phyloP scores from a whole-genome alignment of 306 rosid species.

The Lablab purpureus region DNA sequence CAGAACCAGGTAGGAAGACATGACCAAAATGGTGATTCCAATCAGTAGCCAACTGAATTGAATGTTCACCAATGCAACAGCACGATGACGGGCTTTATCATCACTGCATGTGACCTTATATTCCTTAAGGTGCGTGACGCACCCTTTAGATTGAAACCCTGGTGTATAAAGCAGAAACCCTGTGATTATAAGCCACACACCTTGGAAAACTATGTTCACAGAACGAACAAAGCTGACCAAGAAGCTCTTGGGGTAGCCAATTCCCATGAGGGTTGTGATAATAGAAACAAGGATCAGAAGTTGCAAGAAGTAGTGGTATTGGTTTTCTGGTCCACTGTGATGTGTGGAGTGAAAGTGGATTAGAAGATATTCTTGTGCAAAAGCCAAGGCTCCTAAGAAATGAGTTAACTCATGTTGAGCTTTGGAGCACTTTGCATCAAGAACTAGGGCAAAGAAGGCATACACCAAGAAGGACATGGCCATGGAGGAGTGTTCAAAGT shows the following conservation, averaged over 20 bases:
- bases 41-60: conserved; percentile 75
- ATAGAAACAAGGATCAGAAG: conserved; percentile 55
- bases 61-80: conserved; percentile 66
- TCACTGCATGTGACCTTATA: conserved; percentile 57
- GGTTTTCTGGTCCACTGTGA: conserved; percentile 80
- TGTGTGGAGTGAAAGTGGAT: conserved; percentile 74
- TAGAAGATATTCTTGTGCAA: conserved; percentile 70
- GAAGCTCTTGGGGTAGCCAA: conserved; percentile 64
- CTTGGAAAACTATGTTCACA: conserved; percentile 63
- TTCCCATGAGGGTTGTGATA: conserved; percentile 62
- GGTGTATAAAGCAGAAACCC: conserved; percentile 81
- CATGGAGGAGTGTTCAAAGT: conserved; percentile 83
- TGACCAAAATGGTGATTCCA: conserved; percentile 52
- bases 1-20: conserved; percentile 61
- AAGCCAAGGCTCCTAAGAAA: conserved; percentile 65
- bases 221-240: conserved; percentile 72
- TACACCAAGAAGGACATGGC: conserved; percentile 63
- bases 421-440: conserved; percentile 52
- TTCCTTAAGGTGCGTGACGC: conserved; percentile 55
- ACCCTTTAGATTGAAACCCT: conserved; percentile 61
- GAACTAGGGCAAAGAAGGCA: conserved; percentile 56
- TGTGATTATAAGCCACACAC: conserved; percentile 75
- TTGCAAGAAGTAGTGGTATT: conserved; percentile 75
- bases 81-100: conserved; percentile 62
- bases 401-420: conserved; percentile 57